phyloP scores from a whole-genome alignment of 2,329 filamentous ascomycete genomes.

The Alternaria sp. region DNA sequence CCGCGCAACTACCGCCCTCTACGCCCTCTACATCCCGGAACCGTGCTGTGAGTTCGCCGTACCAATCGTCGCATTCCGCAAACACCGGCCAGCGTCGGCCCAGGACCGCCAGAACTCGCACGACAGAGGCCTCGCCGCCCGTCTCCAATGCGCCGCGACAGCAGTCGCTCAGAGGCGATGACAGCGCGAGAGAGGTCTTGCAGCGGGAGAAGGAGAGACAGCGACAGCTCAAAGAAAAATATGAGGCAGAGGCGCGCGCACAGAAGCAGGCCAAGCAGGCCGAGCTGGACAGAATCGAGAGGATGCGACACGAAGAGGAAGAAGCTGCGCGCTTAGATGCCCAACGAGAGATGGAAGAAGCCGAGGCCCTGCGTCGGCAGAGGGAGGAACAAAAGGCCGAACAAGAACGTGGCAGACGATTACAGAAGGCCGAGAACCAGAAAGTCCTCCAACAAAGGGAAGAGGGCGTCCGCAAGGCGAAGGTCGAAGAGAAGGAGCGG shows the following conservation, averaged over 20 bases:
- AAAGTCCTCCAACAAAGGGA: constrained; percentile 34
- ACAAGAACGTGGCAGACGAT: constrained; percentile 40
- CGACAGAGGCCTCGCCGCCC: constrained; percentile 26
- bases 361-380: constrained; percentile 33
- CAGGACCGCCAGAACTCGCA: constrained; percentile 29
- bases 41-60: constrained; percentile 38
- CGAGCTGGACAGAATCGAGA: constrained; percentile 36
- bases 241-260: constrained; percentile 43
- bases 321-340: constrained; percentile 36
- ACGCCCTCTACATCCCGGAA: constrained; percentile 27
- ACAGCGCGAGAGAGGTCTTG: constrained; percentile 42
- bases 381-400: constrained; percentile 40
- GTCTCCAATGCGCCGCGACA: constrained; percentile 23
- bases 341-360: constrained; percentile 37
- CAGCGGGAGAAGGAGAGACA: constrained; percentile 41
- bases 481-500: constrained; percentile 31
- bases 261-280: constrained; percentile 38
- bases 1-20: constrained; percentile 15
- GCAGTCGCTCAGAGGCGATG: constrained; percentile 32
- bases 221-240: constrained; percentile 35
- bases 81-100: constrained; percentile 36
- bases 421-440: constrained; percentile 40
- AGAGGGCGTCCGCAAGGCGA: constrained; percentile 37
- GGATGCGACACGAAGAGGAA: constrained; percentile 33
- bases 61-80: constrained; percentile 22